Conservation (phyloP, 371 early-diverging fungal species). For the Mucor piriformis region DNA sequence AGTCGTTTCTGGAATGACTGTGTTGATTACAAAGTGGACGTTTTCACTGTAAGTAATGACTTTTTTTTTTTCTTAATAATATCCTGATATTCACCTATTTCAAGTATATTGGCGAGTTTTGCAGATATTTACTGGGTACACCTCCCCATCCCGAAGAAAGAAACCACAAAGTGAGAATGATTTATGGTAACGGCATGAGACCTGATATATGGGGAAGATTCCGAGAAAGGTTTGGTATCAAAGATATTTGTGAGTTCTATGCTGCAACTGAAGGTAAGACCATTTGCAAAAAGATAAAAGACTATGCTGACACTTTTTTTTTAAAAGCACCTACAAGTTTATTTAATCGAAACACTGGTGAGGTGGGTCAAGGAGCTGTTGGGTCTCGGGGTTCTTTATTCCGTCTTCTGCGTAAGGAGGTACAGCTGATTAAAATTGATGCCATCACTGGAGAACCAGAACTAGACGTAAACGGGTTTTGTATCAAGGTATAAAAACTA, state of each 20-base stretch:
- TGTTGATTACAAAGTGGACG: slow-evolving; percentile 41
- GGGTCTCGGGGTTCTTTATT: slow-evolving; percentile 43
- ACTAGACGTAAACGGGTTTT: slow-evolving; percentile 47
- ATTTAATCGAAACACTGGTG: slow-evolving; percentile 53
- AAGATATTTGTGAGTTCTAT: slow-evolving; percentile 61
- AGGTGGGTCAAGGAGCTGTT: slow-evolving; percentile 56
- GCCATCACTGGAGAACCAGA: slow-evolving; percentile 45
- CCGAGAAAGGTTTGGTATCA: slow-evolving; percentile 53
- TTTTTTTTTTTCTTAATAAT: not conserved
- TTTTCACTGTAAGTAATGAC: slow-evolving; percentile 38
- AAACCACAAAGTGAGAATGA: slow-evolving; percentile 48
- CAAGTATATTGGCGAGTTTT: slow-evolving; percentile 73
- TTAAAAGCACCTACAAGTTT: slow-evolving; percentile 32
- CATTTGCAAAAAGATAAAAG: not conserved
- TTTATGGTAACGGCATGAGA: slow-evolving; percentile 73
- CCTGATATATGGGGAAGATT: slow-evolving; percentile 69
- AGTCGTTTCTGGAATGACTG: slow-evolving; percentile 55
- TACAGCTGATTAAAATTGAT: slow-evolving; percentile 40
- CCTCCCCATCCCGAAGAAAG: slow-evolving; percentile 55
- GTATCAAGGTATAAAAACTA: slow-evolving; percentile 48
- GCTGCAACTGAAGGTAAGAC: slow-evolving; percentile 58
- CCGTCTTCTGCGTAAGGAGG: slow-evolving; percentile 20
- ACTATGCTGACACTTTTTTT: not conserved
- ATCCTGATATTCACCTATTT: not conserved
- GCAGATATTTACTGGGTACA: slow-evolving; percentile 62